phyloP scores from a whole-genome alignment of 306 rosid genomes.

The Acacia acuminata region DNA sequence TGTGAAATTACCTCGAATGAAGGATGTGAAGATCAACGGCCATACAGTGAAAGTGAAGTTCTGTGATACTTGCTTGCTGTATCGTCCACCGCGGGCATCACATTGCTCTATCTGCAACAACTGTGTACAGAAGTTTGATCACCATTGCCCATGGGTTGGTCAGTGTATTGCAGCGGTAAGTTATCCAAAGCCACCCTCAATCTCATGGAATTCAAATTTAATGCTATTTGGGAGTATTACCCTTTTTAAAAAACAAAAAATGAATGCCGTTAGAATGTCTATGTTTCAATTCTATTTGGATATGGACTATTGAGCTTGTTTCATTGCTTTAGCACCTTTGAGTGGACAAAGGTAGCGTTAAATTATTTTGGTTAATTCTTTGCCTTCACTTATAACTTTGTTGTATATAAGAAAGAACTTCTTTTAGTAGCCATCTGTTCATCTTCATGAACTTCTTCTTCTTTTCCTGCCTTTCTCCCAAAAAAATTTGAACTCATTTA shows the following conservation, averaged over 20 bases:
- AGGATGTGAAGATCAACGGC: constrained; percentile 70
- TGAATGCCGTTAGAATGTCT: background rate
- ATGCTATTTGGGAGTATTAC: background rate
- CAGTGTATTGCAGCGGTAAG: constrained; percentile 91
- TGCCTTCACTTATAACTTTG: background rate
- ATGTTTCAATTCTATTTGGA: background rate
- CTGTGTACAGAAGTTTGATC: constrained; percentile 94
- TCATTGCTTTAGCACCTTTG: background rate
- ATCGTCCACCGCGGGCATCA: constrained; percentile 95
- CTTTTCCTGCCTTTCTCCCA: background rate
- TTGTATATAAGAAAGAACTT: constrained; percentile 63
- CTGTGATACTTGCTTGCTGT: constrained; percentile 86
- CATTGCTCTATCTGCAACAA: constrained; percentile 96
- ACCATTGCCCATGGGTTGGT: constrained; percentile 99
- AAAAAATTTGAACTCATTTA: background rate
- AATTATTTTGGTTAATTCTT: background rate
- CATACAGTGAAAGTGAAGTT: constrained; percentile 76
- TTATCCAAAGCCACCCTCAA: constrained; percentile 22
- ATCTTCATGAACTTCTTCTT: background rate
- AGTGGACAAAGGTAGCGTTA: background rate
- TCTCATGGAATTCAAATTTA: background rate
- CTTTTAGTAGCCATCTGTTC: background rate
- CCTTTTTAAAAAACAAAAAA: background rate
- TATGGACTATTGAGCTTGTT: background rate
- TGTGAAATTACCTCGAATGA: constrained; percentile 67